A percentile compares a stretch with the other conserved stretches of the same genome.
phyloP scores from a whole-genome alignment of 805 yeast genomes.

The Jamesozyma piceae region DNA sequence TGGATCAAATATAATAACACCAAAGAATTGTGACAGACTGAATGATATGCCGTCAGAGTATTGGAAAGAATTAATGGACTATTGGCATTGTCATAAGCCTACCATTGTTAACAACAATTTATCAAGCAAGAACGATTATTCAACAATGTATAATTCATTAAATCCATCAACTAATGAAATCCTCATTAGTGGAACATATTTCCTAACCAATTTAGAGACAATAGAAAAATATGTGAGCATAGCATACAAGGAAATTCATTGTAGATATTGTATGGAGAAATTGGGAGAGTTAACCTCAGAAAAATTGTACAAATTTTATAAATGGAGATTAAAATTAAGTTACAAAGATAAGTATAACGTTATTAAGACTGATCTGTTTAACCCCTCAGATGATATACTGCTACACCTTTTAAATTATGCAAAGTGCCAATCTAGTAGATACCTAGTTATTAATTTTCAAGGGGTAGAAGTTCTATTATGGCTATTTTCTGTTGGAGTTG shows the following conservation, averaged over 20 bases:
- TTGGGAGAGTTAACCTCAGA: slow-evolving; percentile 19
- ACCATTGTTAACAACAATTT: slow-evolving; percentile 11
- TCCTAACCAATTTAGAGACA: slow-evolving; percentile 11
- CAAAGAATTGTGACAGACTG: slow-evolving; percentile 13
- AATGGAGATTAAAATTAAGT: slow-evolving; percentile 19
- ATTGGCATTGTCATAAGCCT: slow-evolving; percentile 95
- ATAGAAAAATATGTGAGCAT: slow-evolving; percentile 2
- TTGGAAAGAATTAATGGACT: slow-evolving; percentile 94
- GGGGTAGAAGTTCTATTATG: slow-evolving; percentile 13
- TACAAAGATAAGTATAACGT: slow-evolving; percentile 1
- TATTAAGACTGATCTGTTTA: slow-evolving; percentile 4
- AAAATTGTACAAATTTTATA: slow-evolving; percentile 15
- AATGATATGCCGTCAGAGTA: slow-evolving; percentile 78
- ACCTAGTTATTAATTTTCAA: slow-evolving; percentile 10
- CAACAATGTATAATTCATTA: slow-evolving; percentile 14
- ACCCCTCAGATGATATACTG: slow-evolving; percentile 17
- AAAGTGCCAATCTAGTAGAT: slow-evolving; percentile 20
- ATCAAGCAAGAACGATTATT: slow-evolving; percentile 11
- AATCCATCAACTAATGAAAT: slow-evolving; percentile 21
- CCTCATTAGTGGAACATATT: slow-evolving; percentile 21
- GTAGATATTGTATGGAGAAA: slow-evolving; percentile 12
- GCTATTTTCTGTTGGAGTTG: slow-evolving; percentile 22
- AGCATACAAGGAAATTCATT: slow-evolving; percentile 4
- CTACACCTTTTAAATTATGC: slow-evolving; percentile 15
- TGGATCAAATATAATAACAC: slow-evolving; percentile 3